phyloP scores from a whole-genome alignment of 2,329 filamentous ascomycete species.

The Scedosporium minutisporum region DNA sequence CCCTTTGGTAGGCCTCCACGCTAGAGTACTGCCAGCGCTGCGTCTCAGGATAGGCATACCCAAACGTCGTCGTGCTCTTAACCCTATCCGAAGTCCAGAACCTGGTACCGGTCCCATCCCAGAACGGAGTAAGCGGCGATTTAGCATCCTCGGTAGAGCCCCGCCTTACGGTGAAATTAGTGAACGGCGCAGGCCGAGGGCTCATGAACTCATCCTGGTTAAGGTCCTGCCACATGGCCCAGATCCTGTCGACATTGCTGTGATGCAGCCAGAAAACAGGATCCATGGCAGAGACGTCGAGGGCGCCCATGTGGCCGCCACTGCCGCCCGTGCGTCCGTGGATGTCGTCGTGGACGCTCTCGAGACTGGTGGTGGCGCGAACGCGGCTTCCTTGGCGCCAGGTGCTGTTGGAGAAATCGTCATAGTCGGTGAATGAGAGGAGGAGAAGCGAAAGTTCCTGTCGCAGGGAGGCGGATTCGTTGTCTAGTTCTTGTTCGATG shows the following conservation, averaged over 20 bases:
- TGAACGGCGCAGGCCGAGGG: not conserved
- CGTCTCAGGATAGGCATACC: slow-evolving; percentile 66
- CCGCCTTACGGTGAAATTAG: not conserved
- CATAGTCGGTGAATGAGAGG: not conserved
- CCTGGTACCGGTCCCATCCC: slow-evolving; percentile 40
- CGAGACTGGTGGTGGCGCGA: slow-evolving; percentile 14
- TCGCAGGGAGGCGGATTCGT: slow-evolving; percentile 16
- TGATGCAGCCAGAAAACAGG: slow-evolving; percentile 57
- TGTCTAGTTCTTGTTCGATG: slow-evolving; percentile 15
- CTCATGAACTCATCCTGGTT: slow-evolving; percentile 44
- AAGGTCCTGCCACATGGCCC: slow-evolving; percentile 69
- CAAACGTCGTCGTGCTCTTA: slow-evolving; percentile 50
- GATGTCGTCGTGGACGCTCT: slow-evolving; percentile 29
- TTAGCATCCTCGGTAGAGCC: slow-evolving; percentile 44
- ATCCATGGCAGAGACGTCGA: slow-evolving; percentile 51
- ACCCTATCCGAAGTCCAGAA: slow-evolving; percentile 61
- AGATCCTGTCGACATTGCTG: slow-evolving; percentile 61
- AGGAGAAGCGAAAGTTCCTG: slow-evolving; percentile 9
- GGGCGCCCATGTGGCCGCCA: slow-evolving; percentile 44
- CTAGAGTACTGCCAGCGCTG: slow-evolving; percentile 11
- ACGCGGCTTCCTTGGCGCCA: not conserved
- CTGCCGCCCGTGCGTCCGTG: slow-evolving; percentile 28
- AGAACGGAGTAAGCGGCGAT: slow-evolving; percentile 60
- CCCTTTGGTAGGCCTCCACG: slow-evolving; percentile 12
- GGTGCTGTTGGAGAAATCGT: slow-evolving; percentile 11